Evolutionary conservation across 2,329 filamentous ascomycete genomes (phyloP).

Genomic region (Thielaviopsis populi): DNA sequence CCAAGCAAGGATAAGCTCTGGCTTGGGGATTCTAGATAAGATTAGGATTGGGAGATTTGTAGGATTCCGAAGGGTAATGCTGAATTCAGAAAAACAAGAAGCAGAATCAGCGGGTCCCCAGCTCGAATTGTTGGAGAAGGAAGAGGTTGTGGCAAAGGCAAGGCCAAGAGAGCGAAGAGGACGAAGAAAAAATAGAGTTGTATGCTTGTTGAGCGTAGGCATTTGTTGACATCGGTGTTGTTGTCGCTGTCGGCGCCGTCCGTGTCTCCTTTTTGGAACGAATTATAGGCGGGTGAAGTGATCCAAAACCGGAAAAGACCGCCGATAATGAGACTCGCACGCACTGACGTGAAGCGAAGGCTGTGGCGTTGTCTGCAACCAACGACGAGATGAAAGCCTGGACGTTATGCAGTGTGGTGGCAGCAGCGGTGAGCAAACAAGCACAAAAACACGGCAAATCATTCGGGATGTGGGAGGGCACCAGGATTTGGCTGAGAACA

Average conservation of each 20-base stretch:
- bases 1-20: not conserved
- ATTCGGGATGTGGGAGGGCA: not conserved
- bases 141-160: not conserved
- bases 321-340: not conserved
- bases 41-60: not conserved
- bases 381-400: not conserved
- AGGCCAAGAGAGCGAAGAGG: not conserved
- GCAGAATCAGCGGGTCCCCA: not conserved
- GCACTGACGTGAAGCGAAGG: not conserved
- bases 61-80: not conserved
- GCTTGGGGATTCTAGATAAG: not conserved
- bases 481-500: not conserved
- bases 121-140: not conserved
- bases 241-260: not conserved
- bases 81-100: not conserved
- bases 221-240: too few species aligned
- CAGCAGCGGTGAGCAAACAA: constrained; percentile 1
- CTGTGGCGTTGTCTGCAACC: not conserved
- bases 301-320: not conserved
- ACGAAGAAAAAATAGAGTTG: too few species aligned
- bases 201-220: not conserved
- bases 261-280: not conserved
- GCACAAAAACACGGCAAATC: not conserved
- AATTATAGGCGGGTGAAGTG: not conserved
- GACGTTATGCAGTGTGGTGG: not conserved